Conservation (phyloP, 1,284 basidiomycete genomes). For the Coniferiporia weirii region DNA sequence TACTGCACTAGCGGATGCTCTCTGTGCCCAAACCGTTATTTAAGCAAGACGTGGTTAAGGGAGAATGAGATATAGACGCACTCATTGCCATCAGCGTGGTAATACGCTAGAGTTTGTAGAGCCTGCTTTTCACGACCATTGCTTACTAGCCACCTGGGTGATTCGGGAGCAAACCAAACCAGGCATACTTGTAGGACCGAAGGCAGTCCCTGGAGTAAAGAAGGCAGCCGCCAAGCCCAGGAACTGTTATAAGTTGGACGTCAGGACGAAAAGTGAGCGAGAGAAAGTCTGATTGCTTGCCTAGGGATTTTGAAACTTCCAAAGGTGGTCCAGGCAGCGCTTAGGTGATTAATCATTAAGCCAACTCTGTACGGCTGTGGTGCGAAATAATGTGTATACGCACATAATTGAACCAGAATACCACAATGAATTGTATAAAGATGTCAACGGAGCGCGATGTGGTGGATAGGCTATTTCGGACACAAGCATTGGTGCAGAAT, state of each 20-base stretch:
- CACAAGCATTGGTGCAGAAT: slow-evolving; percentile 47
- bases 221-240: slow-evolving; percentile 61
- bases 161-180: slow-evolving; percentile 55
- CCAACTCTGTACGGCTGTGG: slow-evolving; percentile 10
- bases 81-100: slow-evolving; percentile 49
- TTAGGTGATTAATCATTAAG: slow-evolving; percentile 19
- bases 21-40: slow-evolving; percentile 23
- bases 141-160: slow-evolving; percentile 54
- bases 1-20: slow-evolving; percentile 54
- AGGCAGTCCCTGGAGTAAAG: slow-evolving; percentile 54
- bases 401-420: slow-evolving; percentile 33
- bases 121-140: slow-evolving; percentile 47
- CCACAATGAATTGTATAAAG: slow-evolving; percentile 54
- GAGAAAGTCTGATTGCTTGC: not conserved
- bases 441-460: slow-evolving; percentile 47
- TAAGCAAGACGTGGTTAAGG: slow-evolving; percentile 25
- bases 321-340: slow-evolving; percentile 55
- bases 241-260: slow-evolving; percentile 52
- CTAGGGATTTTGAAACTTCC: slow-evolving; percentile 49
- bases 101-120: slow-evolving; percentile 44
- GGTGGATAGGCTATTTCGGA: slow-evolving; percentile 53
- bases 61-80: slow-evolving; percentile 32
- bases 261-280: slow-evolving; percentile 28
- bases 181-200: slow-evolving; percentile 49
- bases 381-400: slow-evolving; percentile 22